A percentile compares a stretch with the other conserved stretches of the same genome.
These are phyloP conservation scores for Fonsecaea monophora DNA, from an alignment of 2,329 filamentous ascomycete species.

Conservation along the genomic window DNA sequence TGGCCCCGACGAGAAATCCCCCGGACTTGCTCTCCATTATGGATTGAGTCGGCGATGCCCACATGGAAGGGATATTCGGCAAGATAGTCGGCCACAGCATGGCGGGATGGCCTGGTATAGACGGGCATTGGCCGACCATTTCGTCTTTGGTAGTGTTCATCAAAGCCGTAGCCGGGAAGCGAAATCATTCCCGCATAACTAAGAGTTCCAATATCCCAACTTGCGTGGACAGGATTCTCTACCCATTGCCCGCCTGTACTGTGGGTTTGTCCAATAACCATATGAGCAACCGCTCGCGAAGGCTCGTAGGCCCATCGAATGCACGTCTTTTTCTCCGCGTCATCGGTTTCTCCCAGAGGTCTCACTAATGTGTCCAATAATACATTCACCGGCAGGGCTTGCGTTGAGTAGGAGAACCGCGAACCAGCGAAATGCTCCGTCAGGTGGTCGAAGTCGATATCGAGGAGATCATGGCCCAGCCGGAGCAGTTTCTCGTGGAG, in stretches of 20 bases:
- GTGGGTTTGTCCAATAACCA: slow-evolving; percentile 60
- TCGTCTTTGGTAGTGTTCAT: slow-evolving; percentile 56
- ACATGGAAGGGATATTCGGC: slow-evolving; percentile 61
- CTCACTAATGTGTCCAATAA: slow-evolving; percentile 65
- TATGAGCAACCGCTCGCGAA: slow-evolving; percentile 59
- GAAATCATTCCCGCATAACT: slow-evolving; percentile 69
- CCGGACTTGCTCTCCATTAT: slow-evolving; percentile 51
- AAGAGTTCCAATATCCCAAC: slow-evolving; percentile 64
- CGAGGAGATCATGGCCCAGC: slow-evolving; percentile 53
- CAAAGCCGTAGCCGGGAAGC: slow-evolving; percentile 65
- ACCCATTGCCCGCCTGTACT: slow-evolving; percentile 66
- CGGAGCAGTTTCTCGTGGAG: slow-evolving; percentile 62
- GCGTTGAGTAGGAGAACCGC: slow-evolving; percentile 66
- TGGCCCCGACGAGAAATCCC: slow-evolving; percentile 53
- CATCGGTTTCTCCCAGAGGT: slow-evolving; percentile 65
- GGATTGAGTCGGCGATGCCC: slow-evolving; percentile 58
- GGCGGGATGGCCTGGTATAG: slow-evolving; percentile 62
- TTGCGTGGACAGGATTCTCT: slow-evolving; percentile 59
- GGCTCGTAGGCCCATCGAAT: slow-evolving; percentile 62
- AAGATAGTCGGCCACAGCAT: slow-evolving; percentile 63
- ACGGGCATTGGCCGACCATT: slow-evolving; percentile 55
- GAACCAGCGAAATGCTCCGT: slow-evolving; percentile 65
- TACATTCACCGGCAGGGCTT: slow-evolving; percentile 66
- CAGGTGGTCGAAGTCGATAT: slow-evolving; percentile 55
- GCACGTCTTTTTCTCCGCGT: slow-evolving; percentile 58